Evolutionary conservation across 176 grass and related monocot species (phyloP).

Genomic region (Rhynchospora breviuscula): DNA sequence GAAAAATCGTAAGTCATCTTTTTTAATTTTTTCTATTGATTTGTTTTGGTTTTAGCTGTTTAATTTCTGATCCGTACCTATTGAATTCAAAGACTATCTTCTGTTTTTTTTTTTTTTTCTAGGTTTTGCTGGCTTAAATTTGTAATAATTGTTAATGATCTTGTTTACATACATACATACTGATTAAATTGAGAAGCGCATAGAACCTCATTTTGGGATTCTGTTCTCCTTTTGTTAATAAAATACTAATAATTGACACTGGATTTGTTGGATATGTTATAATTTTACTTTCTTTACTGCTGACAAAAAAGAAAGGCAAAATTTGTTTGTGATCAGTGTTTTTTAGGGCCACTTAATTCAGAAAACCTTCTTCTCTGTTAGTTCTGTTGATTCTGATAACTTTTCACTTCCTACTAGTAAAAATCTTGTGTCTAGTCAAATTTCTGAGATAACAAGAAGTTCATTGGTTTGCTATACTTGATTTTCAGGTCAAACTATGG

Average conservation of each 20-base stretch:
- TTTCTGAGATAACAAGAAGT: neutral
- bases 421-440: neutral
- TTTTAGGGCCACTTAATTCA: neutral
- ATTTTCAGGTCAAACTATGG: conserved; percentile 20
- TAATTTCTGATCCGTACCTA: neutral
- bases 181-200: neutral
- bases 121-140: neutral
- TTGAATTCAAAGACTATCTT: neutral
- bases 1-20: conserved; percentile 6
- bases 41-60: neutral
- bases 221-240: neutral
- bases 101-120: neutral
- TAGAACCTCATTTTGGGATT: conserved; percentile 11
- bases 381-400: neutral
- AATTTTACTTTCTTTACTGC: conserved; percentile 2
- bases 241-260: neutral
- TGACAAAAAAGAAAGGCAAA: neutral
- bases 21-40: conserved; percentile 6
- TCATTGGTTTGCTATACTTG: neutral
- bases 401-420: neutral
- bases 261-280: conserved; percentile 5
- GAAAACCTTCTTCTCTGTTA: neutral
- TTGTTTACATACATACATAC: neutral
- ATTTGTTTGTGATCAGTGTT: neutral
- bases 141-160: neutral